These are phyloP conservation scores for Zangia roseola DNA, from an alignment of 768 basidiomycete genomes.

Conservation along the genomic window DNA sequence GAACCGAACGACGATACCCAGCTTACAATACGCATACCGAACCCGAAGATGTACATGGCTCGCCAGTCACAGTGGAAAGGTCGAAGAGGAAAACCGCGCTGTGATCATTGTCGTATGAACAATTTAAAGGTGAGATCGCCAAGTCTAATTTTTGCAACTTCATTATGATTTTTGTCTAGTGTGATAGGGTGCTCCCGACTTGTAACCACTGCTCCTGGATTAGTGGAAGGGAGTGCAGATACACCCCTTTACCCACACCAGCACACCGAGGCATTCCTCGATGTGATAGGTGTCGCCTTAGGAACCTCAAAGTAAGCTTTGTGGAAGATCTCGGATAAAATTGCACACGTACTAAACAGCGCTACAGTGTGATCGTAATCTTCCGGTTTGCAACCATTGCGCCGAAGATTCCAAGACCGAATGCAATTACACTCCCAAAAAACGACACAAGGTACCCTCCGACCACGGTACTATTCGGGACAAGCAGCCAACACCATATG, in stretches of 20 bases:
- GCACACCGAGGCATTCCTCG: slow-evolving; percentile 74
- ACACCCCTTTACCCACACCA: slow-evolving; percentile 72
- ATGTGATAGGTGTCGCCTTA: slow-evolving; percentile 66
- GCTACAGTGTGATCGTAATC: slow-evolving; percentile 64
- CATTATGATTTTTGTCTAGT: slow-evolving; percentile 39
- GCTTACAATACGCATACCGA: slow-evolving; percentile 65
- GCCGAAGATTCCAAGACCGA: slow-evolving; percentile 48
- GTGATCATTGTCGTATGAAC: slow-evolving; percentile 69
- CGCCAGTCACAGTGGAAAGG: slow-evolving; percentile 75
- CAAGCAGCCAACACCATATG: slow-evolving; percentile 39
- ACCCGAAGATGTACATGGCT: slow-evolving; percentile 64
- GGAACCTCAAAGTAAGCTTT: slow-evolving; percentile 60
- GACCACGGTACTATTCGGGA: slow-evolving; percentile 40
- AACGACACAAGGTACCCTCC: slow-evolving; percentile 52
- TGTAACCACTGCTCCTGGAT: slow-evolving; percentile 74
- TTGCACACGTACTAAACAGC: slow-evolving; percentile 1
- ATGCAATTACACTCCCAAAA: slow-evolving; percentile 76
- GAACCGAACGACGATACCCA: slow-evolving; percentile 49
- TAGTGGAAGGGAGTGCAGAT: slow-evolving; percentile 62
- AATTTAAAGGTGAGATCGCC: slow-evolving; percentile 61
- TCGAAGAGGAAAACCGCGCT: slow-evolving; percentile 70
- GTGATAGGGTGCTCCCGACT: slow-evolving; percentile 66
- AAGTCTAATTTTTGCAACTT: slow-evolving; percentile 1
- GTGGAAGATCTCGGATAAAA: neutral
- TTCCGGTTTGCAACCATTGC: slow-evolving; percentile 71